phyloP scores from a whole-genome alignment of 192 early-diverging fungal genomes.

The Dimargaris xerosporica region DNA sequence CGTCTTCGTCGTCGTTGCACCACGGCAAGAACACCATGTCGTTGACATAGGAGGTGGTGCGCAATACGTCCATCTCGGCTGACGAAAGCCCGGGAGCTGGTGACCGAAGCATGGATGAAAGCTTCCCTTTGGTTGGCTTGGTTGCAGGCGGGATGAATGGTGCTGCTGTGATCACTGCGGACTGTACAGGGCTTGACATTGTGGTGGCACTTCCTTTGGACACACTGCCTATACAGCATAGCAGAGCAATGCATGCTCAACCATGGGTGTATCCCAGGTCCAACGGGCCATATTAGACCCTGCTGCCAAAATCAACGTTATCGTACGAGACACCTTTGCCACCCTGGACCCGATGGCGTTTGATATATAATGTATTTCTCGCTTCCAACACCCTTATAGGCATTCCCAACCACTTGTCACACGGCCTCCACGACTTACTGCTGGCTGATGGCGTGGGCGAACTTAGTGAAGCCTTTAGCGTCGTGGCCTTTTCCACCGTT shows the following conservation, averaged over 20 bases:
- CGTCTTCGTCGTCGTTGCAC: conserved; percentile 42
- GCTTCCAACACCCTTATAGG: neutral
- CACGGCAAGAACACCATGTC: conserved; percentile 59
- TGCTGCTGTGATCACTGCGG: neutral
- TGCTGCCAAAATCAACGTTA: neutral
- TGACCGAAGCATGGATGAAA: neutral
- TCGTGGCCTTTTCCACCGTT: neutral
- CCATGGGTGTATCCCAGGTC: no score
- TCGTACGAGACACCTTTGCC: neutral
- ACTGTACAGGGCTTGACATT: neutral
- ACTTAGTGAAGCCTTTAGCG: neutral
- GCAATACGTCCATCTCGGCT: conserved; percentile 45
- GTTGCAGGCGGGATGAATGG: neutral
- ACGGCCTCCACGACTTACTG: neutral
- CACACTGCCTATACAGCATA: neutral
- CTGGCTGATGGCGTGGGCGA: neutral
- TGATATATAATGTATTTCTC: neutral
- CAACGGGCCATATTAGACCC: neutral
- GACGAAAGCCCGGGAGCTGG: neutral
- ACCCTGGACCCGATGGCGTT: neutral
- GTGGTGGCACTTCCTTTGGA: neutral
- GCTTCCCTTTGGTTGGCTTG: neutral
- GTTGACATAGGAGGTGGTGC: conserved; percentile 54
- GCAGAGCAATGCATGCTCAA: no score
- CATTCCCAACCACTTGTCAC: neutral